These are phyloP conservation scores for Colletotrichum lentis DNA, from an alignment of 2,329 filamentous ascomycete genomes.

Conservation along the genomic window DNA sequence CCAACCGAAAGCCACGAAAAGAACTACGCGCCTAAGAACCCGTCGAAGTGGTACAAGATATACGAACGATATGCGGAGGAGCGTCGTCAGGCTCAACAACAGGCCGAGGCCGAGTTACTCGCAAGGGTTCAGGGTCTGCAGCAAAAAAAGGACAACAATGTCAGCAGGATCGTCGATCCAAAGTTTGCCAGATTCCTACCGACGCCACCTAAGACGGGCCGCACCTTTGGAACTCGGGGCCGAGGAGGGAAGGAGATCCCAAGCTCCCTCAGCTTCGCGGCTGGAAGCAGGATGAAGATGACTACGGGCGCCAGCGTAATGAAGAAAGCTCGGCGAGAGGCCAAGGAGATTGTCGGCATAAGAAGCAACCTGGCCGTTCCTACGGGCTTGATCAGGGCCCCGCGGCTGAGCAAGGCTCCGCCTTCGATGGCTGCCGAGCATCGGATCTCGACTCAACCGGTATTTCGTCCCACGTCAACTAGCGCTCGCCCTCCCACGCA, in stretches of 20 bases:
- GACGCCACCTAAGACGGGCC: constrained; percentile 49
- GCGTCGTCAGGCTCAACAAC: constrained; percentile 64
- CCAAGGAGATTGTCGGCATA: constrained; percentile 59
- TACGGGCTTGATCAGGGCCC: constrained; percentile 50
- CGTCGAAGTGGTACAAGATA: constrained; percentile 77
- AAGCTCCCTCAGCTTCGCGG: constrained; percentile 54
- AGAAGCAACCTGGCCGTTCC: constrained; percentile 34
- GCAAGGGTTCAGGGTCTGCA: constrained; percentile 65
- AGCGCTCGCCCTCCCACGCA: constrained; percentile 22
- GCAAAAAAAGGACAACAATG: constrained; percentile 65
- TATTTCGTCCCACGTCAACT: constrained; percentile 42
- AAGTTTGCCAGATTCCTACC: constrained; percentile 53
- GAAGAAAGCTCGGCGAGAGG: constrained; percentile 64
- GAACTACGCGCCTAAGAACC: constrained; percentile 70
- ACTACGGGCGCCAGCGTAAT: constrained; percentile 63
- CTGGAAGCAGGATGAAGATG: constrained; percentile 61
- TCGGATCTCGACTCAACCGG: constrained; percentile 54
- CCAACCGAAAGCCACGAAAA: constrained; percentile 68
- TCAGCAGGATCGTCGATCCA: constrained; percentile 63
- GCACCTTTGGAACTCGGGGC: constrained; percentile 37
- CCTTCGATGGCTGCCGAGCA: constrained; percentile 63
- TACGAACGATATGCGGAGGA: constrained; percentile 74
- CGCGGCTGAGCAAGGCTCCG: constrained; percentile 52
- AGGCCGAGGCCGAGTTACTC: constrained; percentile 67
- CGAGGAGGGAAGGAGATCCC: constrained; percentile 43